These are phyloP conservation scores for Areca catechu DNA, from an alignment of 176 grass and related monocot species.

Conservation along the genomic window DNA sequence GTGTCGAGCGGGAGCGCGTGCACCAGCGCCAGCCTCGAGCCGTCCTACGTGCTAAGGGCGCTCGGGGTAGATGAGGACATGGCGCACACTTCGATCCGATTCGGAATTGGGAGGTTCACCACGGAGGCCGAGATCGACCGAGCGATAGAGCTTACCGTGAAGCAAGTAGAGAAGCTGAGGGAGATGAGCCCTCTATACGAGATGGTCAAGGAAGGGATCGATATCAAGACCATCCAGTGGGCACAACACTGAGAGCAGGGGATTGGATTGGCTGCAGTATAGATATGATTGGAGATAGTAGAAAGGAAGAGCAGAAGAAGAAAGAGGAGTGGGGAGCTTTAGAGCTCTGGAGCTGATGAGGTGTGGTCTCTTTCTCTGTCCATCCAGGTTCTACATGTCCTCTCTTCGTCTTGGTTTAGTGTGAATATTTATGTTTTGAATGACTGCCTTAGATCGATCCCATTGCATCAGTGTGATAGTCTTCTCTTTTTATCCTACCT, in stretches of 20 bases:
- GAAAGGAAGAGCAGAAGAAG: too few relatives aligned
- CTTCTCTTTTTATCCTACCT: too few relatives aligned
- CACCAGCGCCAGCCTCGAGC: conserved; percentile 89
- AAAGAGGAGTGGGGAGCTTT: too few relatives aligned
- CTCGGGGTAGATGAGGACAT: conserved; percentile 95
- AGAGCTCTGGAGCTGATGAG: too few relatives aligned
- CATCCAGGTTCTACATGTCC: too few relatives aligned
- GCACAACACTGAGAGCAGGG: conserved; percentile 42
- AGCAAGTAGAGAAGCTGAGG: conserved; percentile 79
- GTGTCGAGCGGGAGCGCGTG: conserved; percentile 92
- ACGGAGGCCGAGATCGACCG: conserved; percentile 85
- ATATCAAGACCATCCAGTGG: conserved; percentile 92
- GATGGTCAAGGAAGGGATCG: conserved; percentile 91
- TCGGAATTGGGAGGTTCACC: conserved; percentile 89
- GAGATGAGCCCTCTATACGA: conserved; percentile 98
- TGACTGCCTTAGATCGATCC: too few relatives aligned
- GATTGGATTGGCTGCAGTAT: too few relatives aligned
- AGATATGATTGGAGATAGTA: too few relatives aligned
- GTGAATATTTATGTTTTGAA: too few relatives aligned
- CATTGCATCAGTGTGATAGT: too few relatives aligned
- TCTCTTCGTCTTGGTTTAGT: too few relatives aligned
- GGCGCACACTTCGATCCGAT: conserved; percentile 92
- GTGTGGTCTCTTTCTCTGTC: too few relatives aligned
- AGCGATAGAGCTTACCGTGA: conserved; percentile 61
- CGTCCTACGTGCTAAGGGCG: conserved; percentile 70